Evolutionary conservation across 306 rosid genomes (phyloP).

Genomic region (Morella rubra): DNA sequence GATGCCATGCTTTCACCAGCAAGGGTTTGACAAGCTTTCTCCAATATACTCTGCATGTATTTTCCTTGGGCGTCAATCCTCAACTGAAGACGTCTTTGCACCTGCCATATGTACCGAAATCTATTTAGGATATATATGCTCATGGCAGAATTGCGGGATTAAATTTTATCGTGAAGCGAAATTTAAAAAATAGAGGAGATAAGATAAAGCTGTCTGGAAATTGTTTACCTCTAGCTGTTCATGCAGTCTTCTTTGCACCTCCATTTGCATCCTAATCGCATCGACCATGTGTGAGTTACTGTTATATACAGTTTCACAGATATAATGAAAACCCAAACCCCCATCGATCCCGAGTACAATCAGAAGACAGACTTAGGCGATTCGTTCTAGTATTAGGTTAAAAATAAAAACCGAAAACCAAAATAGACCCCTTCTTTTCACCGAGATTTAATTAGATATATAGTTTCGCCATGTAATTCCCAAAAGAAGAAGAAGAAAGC

Average conservation of each 20-base stretch:
- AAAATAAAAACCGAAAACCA: no score
- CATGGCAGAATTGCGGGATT: neutral
- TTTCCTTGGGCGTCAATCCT: constrained; percentile 99
- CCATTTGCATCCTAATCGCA: constrained; percentile 97
- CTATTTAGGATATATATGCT: constrained; percentile 16
- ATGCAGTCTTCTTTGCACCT: constrained; percentile 97
- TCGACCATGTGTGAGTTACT: constrained; percentile 69
- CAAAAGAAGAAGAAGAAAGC: neutral
- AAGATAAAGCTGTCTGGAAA: neutral
- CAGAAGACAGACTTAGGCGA: constrained; percentile 16
- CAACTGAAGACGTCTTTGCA: constrained; percentile 89
- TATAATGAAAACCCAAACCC: constrained; percentile 43
- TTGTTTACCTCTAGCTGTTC: constrained; percentile 88
- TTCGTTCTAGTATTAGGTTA: neutral
- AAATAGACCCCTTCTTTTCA: neutral
- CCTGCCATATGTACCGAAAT: constrained; percentile 49
- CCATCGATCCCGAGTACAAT: constrained; percentile 25
- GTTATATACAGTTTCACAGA: constrained; percentile 45
- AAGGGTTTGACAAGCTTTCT: constrained; percentile 97
- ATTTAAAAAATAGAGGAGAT: neutral
- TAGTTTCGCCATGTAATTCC: no score
- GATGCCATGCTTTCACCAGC: constrained; percentile 88
- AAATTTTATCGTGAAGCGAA: neutral
- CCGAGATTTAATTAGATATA: neutral
- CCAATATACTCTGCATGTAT: constrained; percentile 98